Percentiles rank a stretch among this genome's conserved stretches.
These are phyloP conservation scores for Neofusicoccum sp. DNA, from an alignment of 2,329 filamentous ascomycete genomes.

Conservation along the genomic window DNA sequence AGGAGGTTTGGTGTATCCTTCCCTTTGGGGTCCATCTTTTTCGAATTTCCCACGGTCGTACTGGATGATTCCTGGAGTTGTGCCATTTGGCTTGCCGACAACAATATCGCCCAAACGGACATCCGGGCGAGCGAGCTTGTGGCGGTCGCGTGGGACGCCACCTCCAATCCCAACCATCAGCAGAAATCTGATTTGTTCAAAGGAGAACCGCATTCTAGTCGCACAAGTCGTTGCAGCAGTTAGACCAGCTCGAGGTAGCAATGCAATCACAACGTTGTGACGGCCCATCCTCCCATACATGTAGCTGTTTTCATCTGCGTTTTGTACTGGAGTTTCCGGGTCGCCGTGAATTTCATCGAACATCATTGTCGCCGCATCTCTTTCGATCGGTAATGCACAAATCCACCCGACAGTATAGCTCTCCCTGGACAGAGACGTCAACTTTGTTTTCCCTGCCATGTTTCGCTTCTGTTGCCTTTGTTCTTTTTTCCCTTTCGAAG, in stretches of 20 bases:
- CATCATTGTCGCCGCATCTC: too few species aligned
- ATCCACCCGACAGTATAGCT: background rate
- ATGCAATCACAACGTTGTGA: background rate
- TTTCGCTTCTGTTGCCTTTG: too few species aligned
- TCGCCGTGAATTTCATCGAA: background rate
- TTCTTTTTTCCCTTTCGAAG: too few species aligned
- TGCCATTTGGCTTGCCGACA: too few species aligned
- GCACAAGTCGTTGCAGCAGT: background rate
- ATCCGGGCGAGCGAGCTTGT: too few species aligned
- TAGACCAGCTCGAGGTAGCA: background rate
- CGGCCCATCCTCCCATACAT: background rate
- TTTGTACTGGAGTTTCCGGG: background rate
- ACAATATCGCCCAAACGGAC: too few species aligned
- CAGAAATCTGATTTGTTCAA: background rate
- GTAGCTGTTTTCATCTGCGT: background rate
- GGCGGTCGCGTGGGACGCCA: background rate
- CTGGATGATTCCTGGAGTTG: too few species aligned
- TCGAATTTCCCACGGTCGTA: too few species aligned
- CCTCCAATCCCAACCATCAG: background rate
- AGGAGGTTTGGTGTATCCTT: too few species aligned
- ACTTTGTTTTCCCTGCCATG: too few species aligned
- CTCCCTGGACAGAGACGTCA: too few species aligned
- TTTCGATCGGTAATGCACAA: background rate
- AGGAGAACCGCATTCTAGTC: background rate
- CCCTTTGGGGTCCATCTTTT: too few species aligned